Base-by-base conservation (phyloP, 1,284 basidiomycete species). In the Austroboletus rostrupii region DNA sequence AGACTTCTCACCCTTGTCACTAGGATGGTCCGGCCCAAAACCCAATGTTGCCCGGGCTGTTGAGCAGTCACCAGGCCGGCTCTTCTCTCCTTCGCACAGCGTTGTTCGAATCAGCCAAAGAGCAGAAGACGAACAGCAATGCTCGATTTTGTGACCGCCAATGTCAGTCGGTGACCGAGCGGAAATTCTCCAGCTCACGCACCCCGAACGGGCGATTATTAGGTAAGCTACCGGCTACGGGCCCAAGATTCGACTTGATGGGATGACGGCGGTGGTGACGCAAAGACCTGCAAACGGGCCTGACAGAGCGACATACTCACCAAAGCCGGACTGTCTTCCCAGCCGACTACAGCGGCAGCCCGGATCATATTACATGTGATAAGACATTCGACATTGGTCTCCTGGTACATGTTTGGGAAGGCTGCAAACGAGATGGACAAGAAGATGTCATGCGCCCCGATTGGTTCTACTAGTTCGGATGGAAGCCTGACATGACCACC, bases 81-180 rank as follows among this genome's bases (percentile, higher is more conserved):
- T 28, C 59, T 57, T 60, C 52, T 57, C 13, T 61, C 50, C 60
- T 53, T 59, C 38, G 56, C 45, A 64, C 48, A 59, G 42, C 20
- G 42, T 29, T 46, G 48, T 60, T 64, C 53, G 59, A 54, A 51
- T n/a, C 45, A 44, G 38, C 43, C 29, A 42, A 53, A 48, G 38
- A 8, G 29, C 1, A 43, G 58, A 61, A 62, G 55, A 23, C 49
- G 40, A 46, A 38, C 26, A 9, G 29, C 43, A 21, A 16, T 39
- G 26, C 54, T 60, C 59, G 51, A 60, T 58, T 39, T 58, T 64
- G 59, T 29, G 21, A 59, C 44, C 3, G 41, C n/a, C 21, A 51
- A 28, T 49, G 58, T 62, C 53, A 60, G 49, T 23, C 26, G 28
- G 28, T 39, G 23, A 26, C 23, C 31, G 13, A 36, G 28, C 32